Evolutionary conservation across 2,329 filamentous ascomycete species (phyloP), one percentile per base, ranked within the genome.

Genomic region (Monosporascus sp.): DNA sequence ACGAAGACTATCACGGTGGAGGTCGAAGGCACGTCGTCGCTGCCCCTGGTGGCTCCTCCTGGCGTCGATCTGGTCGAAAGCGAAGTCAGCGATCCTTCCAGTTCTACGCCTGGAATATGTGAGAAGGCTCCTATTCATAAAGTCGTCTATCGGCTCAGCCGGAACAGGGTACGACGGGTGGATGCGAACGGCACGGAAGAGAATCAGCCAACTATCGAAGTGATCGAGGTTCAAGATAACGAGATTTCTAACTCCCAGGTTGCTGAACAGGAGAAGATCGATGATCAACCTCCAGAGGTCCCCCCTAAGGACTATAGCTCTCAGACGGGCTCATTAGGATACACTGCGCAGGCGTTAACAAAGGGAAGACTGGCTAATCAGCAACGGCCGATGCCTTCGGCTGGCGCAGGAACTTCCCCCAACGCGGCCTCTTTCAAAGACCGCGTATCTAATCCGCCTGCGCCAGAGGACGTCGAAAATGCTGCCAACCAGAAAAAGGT

Each of bases 1-100:
- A 82, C 78, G 7, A 85, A 85, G 57, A 86, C 76, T 15, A 83
- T 87, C 60, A 85, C 83, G 0, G 82, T 87, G 3, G 82, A 87
- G 50, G 77, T 87, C 38, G 76, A 76, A 15, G 81, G 81, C 1
- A 71, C 77, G 5, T 71, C 76, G 20, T 72, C 76, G 5, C 72
- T 79, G 3, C 72, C 77, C 1, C 68, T 86, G 2, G 71, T 77
- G 1, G 78, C 81, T 2, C 78, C 82, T 0, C 78, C 81, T 0
- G 82, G 82, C 0, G 76, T 84, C 9, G 81, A 85, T 61, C 71
- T 86, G 8, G 69, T 86, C 57, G 75, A 80, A 54, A 74, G 69
- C 68, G 63, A 79, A 50, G 57, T 65, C 43, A 62, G 53, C 36
- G 52, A 56, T 20, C 53, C 56, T 52, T 54, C 59, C 46, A 57